These are phyloP conservation scores for Clonostachys rosea DNA, from an alignment of 2,329 filamentous ascomycete genomes.

Conservation along the genomic window DNA sequence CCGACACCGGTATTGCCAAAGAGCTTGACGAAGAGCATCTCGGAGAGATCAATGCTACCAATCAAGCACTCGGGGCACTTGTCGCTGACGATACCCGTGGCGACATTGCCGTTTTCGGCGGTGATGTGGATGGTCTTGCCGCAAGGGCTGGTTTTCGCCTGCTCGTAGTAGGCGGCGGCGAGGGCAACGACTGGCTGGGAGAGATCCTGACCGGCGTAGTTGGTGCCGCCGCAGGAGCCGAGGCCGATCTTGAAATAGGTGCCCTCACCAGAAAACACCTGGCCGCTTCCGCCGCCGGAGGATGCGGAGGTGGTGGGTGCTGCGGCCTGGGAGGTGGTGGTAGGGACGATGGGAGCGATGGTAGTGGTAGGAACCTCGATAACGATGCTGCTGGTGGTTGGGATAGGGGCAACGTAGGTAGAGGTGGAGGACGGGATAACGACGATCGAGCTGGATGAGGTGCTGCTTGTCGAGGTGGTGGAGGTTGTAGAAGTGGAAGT, in stretches of 20 bases:
- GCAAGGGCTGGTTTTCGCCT: too few relatives aligned
- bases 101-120: too few relatives aligned
- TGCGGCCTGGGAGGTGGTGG: conserved; percentile 2
- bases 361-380: conserved; percentile 4
- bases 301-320: background rate
- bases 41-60: conserved; percentile 52
- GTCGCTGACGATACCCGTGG: conserved; percentile 33
- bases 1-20: too few relatives aligned
- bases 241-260: conserved; percentile 34
- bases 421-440: conserved; percentile 2
- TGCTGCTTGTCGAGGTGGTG: background rate
- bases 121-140: too few relatives aligned
- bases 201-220: conserved; percentile 43
- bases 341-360: conserved; percentile 6
- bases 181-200: too few relatives aligned
- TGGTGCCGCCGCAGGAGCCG: conserved; percentile 69
- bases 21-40: too few relatives aligned
- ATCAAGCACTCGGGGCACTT: conserved; percentile 67
- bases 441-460: too few relatives aligned
- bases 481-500: background rate
- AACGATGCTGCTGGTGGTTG: background rate
- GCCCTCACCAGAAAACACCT: too few relatives aligned
- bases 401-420: conserved; percentile 2
- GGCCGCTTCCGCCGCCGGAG: too few relatives aligned
- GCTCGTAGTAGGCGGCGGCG: too few relatives aligned